Evolutionary conservation across 192 early-diverging fungal species (phyloP).

Genomic region (Mortierella antarctica): DNA sequence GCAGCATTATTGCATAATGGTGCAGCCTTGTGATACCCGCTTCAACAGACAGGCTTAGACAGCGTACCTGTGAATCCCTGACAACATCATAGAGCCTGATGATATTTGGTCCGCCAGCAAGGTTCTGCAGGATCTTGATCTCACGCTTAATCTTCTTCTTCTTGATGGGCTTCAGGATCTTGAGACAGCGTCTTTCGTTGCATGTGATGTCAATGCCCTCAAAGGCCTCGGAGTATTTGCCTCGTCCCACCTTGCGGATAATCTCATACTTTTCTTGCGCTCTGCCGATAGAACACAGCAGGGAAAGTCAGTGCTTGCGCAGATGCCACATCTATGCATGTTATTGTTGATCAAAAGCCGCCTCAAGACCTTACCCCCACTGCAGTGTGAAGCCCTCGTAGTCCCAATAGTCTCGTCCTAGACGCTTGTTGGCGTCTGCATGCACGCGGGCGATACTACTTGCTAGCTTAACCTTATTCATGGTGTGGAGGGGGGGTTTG

Average conservation of each 20-base stretch:
- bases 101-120: constrained; percentile 92
- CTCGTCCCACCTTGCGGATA: constrained; percentile 96
- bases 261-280: constrained; percentile 97
- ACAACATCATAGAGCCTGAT: constrained; percentile 93
- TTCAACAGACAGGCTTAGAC: not conserved
- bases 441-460: constrained; percentile 73
- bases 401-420: constrained; percentile 91
- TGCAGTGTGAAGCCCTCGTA: constrained; percentile 90
- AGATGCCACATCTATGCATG: not conserved
- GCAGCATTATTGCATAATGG: not conserved
- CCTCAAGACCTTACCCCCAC: constrained; percentile 80
- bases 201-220: constrained; percentile 91
- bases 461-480: constrained; percentile 47
- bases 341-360: not conserved
- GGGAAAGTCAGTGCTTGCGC: not conserved
- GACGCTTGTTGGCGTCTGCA: constrained; percentile 85
- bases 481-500: not conserved
- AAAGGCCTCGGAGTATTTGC: constrained; percentile 99
- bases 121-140: constrained; percentile 97
- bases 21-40: not conserved
- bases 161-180: constrained; percentile 98
- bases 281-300: constrained; percentile 37
- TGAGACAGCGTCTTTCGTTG: constrained; percentile 91
- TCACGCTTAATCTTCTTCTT: constrained; percentile 99
- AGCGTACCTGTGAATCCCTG: constrained; percentile 85